Evolutionary conservation across 345 rosid species (phyloP).

Genomic region (Clarkia xantiana): DNA sequence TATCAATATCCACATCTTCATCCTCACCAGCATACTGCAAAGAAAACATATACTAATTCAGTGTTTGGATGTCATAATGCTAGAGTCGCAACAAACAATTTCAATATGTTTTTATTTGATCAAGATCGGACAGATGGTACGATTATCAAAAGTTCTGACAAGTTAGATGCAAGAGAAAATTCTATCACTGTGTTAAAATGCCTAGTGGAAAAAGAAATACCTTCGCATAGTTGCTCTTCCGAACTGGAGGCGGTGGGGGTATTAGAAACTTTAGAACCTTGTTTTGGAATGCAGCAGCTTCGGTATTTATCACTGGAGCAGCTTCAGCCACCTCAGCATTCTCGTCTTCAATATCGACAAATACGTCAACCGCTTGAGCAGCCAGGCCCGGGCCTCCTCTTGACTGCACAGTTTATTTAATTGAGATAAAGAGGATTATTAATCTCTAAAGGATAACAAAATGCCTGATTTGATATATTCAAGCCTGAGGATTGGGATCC

Average conservation of each 20-base stretch:
- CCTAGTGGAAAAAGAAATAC: constrained; percentile 7
- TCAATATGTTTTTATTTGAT: background rate
- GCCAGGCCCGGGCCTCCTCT: constrained; percentile 26
- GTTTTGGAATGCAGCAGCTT: constrained; percentile 1
- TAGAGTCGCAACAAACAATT: background rate
- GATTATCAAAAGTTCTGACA: background rate
- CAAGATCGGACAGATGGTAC: too few relatives aligned
- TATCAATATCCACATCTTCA: constrained; percentile 24
- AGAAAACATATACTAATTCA: background rate
- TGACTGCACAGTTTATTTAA: constrained; percentile 13
- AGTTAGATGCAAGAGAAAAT: background rate
- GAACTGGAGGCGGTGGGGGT: constrained; percentile 34
- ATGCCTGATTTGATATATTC: too few relatives aligned
- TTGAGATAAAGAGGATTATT: background rate
- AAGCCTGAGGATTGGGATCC: too few relatives aligned
- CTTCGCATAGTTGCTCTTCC: constrained; percentile 27
- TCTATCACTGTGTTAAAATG: background rate
- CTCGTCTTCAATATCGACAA: constrained; percentile 39
- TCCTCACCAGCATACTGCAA: constrained; percentile 34
- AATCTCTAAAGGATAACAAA: too few relatives aligned
- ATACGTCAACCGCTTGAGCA: constrained; percentile 39
- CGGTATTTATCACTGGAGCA: constrained; percentile 11
- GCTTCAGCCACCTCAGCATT: constrained; percentile 26
- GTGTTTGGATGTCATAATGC: background rate
- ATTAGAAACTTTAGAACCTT: constrained; percentile 26